Base-by-base conservation (phyloP, 179 eudicot genomes). In the Corrigiola litoralis region DNA sequence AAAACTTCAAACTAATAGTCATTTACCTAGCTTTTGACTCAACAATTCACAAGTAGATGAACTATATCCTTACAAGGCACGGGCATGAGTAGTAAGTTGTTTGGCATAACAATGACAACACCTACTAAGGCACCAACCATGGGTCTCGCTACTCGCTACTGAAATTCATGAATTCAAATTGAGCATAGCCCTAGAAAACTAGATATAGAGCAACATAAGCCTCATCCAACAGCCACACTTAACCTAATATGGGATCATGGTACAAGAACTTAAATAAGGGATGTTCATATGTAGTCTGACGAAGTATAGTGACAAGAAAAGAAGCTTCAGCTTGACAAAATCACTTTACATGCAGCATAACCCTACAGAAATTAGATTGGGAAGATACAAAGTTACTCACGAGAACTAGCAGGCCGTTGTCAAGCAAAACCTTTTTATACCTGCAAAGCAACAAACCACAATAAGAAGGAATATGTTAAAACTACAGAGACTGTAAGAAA, bases 391-490 rank as follows among this genome's bases (percentile, higher is more conserved):
- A 68, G 17, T 25, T 44, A 65, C 71, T 58, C 55, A 54, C 57
- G 10, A 50, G 62, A 52, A 44, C 33, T 7, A 58, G 63, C 48
- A 94, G 79, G 61, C 97, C 99, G 71, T 90, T 94, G 80, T 94
- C 95, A 75, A 94, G 84, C 75, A 84, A 49, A 66, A 86, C 99
- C 79, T 84, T 87, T 77, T 94, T 94, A 50, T 83, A 82, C 80
- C 99, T 90, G 88, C 38, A 59, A 58, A 77, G 42, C 9, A 61
- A 55, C 24, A 4, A 11, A 28, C 31, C 38, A 45, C 54, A 56
- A 38, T 40, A 58, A 70, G 12, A 7, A 49, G 1, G 13, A 37
- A 45, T 5, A 28, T 4, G 24, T 53, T 10, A 46, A 44, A 14
- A 21, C 17, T 64, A 28, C 38, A 33, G 8, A 4, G 14, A 10